phyloP scores from a whole-genome alignment of 805 yeast species.

The Torulaspora delbrueckii region DNA sequence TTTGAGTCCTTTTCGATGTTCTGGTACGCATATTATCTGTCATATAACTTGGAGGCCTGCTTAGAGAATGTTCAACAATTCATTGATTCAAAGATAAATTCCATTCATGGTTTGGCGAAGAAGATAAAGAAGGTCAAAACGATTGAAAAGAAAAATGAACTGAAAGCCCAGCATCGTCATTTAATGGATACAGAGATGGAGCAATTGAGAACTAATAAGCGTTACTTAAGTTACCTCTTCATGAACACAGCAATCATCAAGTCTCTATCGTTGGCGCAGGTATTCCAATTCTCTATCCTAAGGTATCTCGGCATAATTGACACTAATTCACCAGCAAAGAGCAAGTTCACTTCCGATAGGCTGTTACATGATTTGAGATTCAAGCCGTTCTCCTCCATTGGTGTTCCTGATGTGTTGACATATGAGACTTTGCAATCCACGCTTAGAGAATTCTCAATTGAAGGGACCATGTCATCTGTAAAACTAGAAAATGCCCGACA shows the following conservation, averaged over 20 bases:
- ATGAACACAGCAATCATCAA: slow-evolving; percentile 26
- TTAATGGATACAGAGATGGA: slow-evolving; percentile 38
- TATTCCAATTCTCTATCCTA: slow-evolving; percentile 32
- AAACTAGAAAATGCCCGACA: slow-evolving; percentile 17
- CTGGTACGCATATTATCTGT: slow-evolving; percentile 59
- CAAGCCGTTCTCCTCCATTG: slow-evolving; percentile 76
- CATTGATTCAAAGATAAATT: slow-evolving; percentile 34
- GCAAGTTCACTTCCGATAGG: slow-evolving; percentile 28
- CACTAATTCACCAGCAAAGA: slow-evolving; percentile 24
- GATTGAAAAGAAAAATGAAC: slow-evolving; percentile 44
- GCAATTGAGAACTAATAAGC: slow-evolving; percentile 28
- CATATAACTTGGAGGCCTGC: slow-evolving; percentile 45
- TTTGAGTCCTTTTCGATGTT: slow-evolving; percentile 65
- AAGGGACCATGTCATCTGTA: slow-evolving; percentile 17
- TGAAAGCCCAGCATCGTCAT: slow-evolving; percentile 35
- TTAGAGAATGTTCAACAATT: slow-evolving; percentile 33
- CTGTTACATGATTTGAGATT: slow-evolving; percentile 53
- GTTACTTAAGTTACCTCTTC: slow-evolving; percentile 25
- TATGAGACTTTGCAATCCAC: slow-evolving; percentile 33
- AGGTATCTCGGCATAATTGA: slow-evolving; percentile 26
- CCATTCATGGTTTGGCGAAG: slow-evolving; percentile 35
- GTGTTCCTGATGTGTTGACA: slow-evolving; percentile 63
- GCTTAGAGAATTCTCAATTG: slow-evolving; percentile 19
- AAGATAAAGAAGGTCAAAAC: slow-evolving; percentile 46
- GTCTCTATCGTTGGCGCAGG: slow-evolving; percentile 34